Conservation (phyloP, 2,329 filamentous ascomycete genomes). For the Ustulina deusta region DNA sequence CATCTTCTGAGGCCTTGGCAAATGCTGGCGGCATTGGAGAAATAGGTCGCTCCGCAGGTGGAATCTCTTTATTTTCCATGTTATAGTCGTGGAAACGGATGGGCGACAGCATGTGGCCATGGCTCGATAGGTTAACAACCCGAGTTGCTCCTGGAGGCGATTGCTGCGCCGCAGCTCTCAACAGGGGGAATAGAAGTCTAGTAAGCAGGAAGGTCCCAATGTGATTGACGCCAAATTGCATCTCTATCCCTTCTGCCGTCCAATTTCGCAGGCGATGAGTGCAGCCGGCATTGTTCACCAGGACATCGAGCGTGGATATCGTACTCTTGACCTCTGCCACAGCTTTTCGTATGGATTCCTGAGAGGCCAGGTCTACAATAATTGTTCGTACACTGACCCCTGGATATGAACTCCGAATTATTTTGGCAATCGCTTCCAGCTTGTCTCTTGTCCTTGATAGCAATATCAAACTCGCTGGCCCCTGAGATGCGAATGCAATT, state of each 20-base stretch:
- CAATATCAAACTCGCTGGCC: slow-evolving; percentile 57
- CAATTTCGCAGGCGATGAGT: slow-evolving; percentile 54
- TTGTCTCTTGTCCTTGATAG: slow-evolving; percentile 59
- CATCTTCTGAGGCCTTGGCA: slow-evolving; percentile 49
- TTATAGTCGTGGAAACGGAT: slow-evolving; percentile 61
- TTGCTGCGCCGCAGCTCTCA: slow-evolving; percentile 50
- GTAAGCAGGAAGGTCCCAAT: slow-evolving; percentile 56
- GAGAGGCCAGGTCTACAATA: slow-evolving; percentile 54
- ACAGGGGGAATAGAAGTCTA: slow-evolving; percentile 53
- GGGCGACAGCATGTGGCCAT: slow-evolving; percentile 56
- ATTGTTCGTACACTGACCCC: slow-evolving; percentile 53
- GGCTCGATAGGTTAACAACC: slow-evolving; percentile 58
- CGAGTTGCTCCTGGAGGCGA: slow-evolving; percentile 48
- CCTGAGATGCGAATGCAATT: slow-evolving; percentile 59
- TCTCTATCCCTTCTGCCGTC: slow-evolving; percentile 58
- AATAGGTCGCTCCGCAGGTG: slow-evolving; percentile 50
- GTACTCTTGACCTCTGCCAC: slow-evolving; percentile 51
- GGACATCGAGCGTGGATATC: slow-evolving; percentile 54
- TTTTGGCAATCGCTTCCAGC: slow-evolving; percentile 55
- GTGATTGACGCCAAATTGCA: slow-evolving; percentile 57
- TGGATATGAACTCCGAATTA: slow-evolving; percentile 53
- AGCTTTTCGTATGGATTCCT: slow-evolving; percentile 53
- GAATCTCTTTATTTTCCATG: slow-evolving; percentile 56
- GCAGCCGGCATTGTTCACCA: slow-evolving; percentile 59
- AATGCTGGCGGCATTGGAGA: slow-evolving; percentile 49